phyloP scores from a whole-genome alignment of 208 protist genomes.

The Leishmania turanica region DNA sequence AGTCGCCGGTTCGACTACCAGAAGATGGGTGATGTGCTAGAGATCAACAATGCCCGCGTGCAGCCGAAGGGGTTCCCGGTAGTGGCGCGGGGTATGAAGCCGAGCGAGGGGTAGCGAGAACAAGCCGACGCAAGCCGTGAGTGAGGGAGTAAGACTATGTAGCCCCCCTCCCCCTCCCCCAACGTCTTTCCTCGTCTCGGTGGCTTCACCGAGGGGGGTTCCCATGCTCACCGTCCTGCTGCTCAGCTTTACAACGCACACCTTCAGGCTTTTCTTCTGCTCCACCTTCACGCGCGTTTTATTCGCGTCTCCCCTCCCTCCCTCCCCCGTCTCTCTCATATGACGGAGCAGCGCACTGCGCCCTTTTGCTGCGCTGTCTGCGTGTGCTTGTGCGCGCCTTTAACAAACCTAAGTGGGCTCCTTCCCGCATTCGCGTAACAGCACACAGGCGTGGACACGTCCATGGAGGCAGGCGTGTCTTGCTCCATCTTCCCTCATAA shows the following conservation, averaged over 20 bases:
- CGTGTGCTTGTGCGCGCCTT: background rate
- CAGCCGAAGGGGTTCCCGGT: conserved; percentile 90
- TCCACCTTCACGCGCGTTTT: background rate
- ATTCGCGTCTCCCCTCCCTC: background rate
- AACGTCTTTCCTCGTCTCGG: background rate
- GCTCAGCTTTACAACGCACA: background rate
- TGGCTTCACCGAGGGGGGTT: background rate
- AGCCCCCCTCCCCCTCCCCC: background rate
- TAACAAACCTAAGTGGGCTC: background rate
- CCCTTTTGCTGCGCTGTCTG: background rate
- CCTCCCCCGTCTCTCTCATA: background rate
- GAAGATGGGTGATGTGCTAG: conserved; percentile 92
- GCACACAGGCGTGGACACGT: background rate
- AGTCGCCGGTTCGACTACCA: conserved; percentile 85
- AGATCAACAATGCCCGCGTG: conserved; percentile 92
- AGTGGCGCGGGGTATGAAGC: conserved; percentile 69
- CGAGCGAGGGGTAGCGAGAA: conserved; percentile 22
- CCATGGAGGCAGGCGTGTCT: background rate
- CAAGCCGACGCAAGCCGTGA: background rate
- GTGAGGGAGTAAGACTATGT: background rate
- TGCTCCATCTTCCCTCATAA: background rate
- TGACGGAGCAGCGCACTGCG: background rate
- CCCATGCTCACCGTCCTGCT: background rate
- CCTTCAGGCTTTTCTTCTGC: background rate
- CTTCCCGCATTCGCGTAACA: background rate